Conservation (phyloP, 2,329 filamentous ascomycete genomes). For the Penicillium sp. region DNA sequence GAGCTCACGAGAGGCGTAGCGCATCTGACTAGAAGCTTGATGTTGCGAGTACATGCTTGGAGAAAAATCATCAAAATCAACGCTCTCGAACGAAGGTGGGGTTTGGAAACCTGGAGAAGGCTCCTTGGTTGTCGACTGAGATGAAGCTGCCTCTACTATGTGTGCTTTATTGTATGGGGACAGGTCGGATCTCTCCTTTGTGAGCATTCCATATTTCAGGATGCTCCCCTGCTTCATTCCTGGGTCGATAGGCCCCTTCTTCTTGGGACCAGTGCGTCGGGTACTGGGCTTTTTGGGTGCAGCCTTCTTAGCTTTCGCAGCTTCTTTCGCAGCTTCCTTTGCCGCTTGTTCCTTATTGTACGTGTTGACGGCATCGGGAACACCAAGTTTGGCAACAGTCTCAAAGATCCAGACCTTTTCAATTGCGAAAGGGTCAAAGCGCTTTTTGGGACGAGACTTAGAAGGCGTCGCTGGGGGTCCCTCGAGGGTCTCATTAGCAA, state of each 20-base stretch:
- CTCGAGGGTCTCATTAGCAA: slow-evolving; percentile 16
- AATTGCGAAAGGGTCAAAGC: slow-evolving; percentile 64
- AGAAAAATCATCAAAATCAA: slow-evolving; percentile 14
- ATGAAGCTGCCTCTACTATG: slow-evolving; percentile 30
- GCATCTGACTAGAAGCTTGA: slow-evolving; percentile 2
- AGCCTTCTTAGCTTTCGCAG: slow-evolving; percentile 19
- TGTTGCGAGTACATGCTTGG: slow-evolving; percentile 21
- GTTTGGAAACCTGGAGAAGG: slow-evolving; percentile 5
- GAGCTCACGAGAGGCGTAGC: slow-evolving; percentile 14
- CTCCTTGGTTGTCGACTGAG: slow-evolving; percentile 14
- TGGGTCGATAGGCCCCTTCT: slow-evolving; percentile 41
- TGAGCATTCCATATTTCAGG: slow-evolving; percentile 42
- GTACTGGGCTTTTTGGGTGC: slow-evolving; percentile 31
- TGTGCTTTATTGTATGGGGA: slow-evolving; percentile 30
- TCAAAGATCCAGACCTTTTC: slow-evolving; percentile 71
- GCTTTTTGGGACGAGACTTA: slow-evolving; percentile 33
- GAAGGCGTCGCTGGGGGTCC: slow-evolving; percentile 21
- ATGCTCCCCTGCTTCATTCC: slow-evolving; percentile 44
- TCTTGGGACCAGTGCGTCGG: slow-evolving; percentile 32
- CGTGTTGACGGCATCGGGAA: slow-evolving; percentile 64
- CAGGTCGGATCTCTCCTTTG: slow-evolving; percentile 35
- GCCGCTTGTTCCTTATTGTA: slow-evolving; percentile 56
- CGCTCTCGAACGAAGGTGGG: slow-evolving; percentile 2
- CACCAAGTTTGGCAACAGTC: slow-evolving; percentile 62
- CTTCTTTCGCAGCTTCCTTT: slow-evolving; percentile 27